A percentile compares a stretch with the other conserved stretches of the same genome.
phyloP scores from a whole-genome alignment of 768 basidiomycete species.

The Rhizopogon vesiculosus region DNA sequence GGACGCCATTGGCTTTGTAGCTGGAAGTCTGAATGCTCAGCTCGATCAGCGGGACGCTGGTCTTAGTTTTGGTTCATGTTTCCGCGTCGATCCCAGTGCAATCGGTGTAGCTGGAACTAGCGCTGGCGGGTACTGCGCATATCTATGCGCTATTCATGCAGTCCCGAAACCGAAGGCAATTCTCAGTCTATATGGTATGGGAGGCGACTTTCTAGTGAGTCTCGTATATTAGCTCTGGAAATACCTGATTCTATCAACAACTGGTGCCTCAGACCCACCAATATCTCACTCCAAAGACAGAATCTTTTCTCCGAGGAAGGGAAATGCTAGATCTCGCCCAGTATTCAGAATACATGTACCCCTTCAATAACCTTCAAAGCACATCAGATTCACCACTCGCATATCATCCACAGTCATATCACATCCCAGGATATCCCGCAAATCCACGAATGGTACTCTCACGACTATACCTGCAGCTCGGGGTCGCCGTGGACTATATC shows the following conservation, averaged over 20 bases:
- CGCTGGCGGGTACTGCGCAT: slow-evolving; percentile 61
- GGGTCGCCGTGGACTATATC: slow-evolving; percentile 53
- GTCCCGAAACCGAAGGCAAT: slow-evolving; percentile 49
- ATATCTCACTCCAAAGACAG: slow-evolving; percentile 42
- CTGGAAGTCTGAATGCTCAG: slow-evolving; percentile 13
- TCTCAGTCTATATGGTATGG: slow-evolving; percentile 58
- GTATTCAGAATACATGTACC: slow-evolving; percentile 45
- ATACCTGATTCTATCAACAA: background rate
- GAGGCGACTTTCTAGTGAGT: slow-evolving; percentile 50
- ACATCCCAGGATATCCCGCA: slow-evolving; percentile 54
- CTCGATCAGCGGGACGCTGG: slow-evolving; percentile 1
- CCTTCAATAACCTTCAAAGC: slow-evolving; percentile 22
- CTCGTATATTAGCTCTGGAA: background rate
- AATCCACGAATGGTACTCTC: slow-evolving; percentile 58
- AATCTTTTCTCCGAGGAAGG: slow-evolving; percentile 49
- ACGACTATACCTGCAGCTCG: slow-evolving; percentile 57
- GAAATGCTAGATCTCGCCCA: slow-evolving; percentile 47
- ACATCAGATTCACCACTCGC: slow-evolving; percentile 40
- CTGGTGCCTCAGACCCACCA: slow-evolving; percentile 41
- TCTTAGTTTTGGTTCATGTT: slow-evolving; percentile 7
- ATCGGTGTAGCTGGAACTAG: slow-evolving; percentile 55
- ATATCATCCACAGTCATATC: slow-evolving; percentile 40
- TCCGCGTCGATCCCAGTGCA: slow-evolving; percentile 36
- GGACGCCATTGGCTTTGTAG: slow-evolving; percentile 49
- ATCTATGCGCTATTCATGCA: slow-evolving; percentile 53